Conservation (phyloP, 768 basidiomycete species). For the Boletellus ananas region DNA sequence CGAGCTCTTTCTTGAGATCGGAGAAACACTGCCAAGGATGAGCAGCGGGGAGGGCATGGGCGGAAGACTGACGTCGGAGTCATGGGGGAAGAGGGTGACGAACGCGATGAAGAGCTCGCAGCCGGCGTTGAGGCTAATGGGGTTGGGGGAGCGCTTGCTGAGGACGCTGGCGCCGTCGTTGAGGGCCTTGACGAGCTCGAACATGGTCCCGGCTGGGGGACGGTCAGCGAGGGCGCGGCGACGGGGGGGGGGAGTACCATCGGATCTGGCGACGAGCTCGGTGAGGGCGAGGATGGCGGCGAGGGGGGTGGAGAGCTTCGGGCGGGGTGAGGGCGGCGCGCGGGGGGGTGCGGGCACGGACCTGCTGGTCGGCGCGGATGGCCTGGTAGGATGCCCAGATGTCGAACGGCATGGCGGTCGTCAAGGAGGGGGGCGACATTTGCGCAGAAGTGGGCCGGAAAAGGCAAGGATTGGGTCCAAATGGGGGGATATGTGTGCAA, state of each 20-base stretch:
- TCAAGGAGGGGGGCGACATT: slow-evolving; percentile 21
- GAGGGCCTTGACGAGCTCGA: slow-evolving; percentile 83
- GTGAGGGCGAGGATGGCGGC: slow-evolving; percentile 87
- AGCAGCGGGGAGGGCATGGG: slow-evolving; percentile 6
- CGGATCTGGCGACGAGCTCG: slow-evolving; percentile 73
- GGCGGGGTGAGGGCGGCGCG: neutral
- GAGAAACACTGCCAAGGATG: slow-evolving; percentile 61
- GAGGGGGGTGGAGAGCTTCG: slow-evolving; percentile 72
- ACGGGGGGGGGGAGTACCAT: slow-evolving; percentile 48
- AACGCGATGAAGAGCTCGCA: slow-evolving; percentile 89
- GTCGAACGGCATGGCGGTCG: slow-evolving; percentile 38
- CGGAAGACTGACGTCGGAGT: slow-evolving; percentile 59
- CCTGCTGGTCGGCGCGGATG: slow-evolving; percentile 64
- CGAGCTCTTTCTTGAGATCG: slow-evolving; percentile 77
- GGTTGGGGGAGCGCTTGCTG: slow-evolving; percentile 61
- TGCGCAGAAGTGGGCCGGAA: slow-evolving; percentile 19
- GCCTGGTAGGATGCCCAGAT: slow-evolving; percentile 52
- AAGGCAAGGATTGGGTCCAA: slow-evolving; percentile 9
- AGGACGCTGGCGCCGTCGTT: slow-evolving; percentile 69
- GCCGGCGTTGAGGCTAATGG: slow-evolving; percentile 84
- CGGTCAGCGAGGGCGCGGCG: slow-evolving; percentile 4
- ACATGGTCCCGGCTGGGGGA: slow-evolving; percentile 79
- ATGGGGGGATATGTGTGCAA: slow-evolving; percentile 16
- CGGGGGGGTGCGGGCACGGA: slow-evolving; percentile 31
- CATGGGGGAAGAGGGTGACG: slow-evolving; percentile 79